phyloP scores from a whole-genome alignment of 176 grass and related monocot species.

The Oryza australiensis region DNA sequence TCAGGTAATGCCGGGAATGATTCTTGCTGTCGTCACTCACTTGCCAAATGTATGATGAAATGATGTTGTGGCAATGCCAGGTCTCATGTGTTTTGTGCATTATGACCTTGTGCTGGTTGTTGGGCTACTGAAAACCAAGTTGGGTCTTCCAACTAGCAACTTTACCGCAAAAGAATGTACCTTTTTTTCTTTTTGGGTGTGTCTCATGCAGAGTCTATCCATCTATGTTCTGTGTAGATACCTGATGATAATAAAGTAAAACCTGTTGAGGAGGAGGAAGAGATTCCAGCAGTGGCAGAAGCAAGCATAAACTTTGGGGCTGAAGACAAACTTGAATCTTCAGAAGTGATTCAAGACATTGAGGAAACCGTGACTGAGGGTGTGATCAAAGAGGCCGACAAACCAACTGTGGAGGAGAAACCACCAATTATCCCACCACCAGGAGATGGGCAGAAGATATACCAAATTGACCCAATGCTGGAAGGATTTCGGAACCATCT shows the following conservation, averaged over 20 bases:
- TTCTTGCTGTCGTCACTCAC: neutral
- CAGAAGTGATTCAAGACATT: conserved; percentile 17
- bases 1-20: conserved; percentile 39
- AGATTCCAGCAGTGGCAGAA: conserved; percentile 6
- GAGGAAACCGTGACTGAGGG: neutral
- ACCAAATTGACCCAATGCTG: conserved; percentile 73
- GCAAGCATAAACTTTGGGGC: conserved; percentile 6
- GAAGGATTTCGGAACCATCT: conserved; percentile 60
- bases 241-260: conserved; percentile 35
- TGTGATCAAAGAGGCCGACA: conserved; percentile 31
- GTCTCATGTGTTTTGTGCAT: conserved; percentile 17
- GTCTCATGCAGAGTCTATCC: neutral
- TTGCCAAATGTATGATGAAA: conserved; percentile 11
- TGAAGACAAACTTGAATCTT: conserved; percentile 33
- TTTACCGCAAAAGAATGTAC: neutral
- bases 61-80: conserved; percentile 1
- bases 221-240: conserved; percentile 25
- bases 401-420: conserved; percentile 50
- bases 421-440: conserved; percentile 49
- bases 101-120: neutral
- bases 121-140: conserved; percentile 24
- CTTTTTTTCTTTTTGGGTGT: neutral
- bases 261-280: conserved; percentile 26
- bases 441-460: conserved; percentile 80
- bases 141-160: conserved; percentile 1